A percentile compares a stretch with the other conserved stretches of the same genome.
These are phyloP conservation scores for Termitomyces sp. DNA, from an alignment of 1,284 basidiomycete species.

Conservation along the genomic window DNA sequence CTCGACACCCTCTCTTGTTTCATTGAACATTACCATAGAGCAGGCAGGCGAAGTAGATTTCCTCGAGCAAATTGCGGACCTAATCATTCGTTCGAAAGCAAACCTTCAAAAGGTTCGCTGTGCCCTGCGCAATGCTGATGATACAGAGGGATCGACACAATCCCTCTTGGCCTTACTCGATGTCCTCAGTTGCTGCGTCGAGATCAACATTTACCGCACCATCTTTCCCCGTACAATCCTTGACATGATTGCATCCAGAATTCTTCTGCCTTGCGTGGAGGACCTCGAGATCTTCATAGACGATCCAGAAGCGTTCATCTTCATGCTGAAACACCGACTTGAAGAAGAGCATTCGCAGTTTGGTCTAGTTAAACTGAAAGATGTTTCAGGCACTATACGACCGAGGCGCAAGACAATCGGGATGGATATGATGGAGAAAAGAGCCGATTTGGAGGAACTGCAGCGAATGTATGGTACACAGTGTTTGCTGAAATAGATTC, in stretches of 20 bases:
- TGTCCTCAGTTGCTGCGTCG: background rate
- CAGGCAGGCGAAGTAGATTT: background rate
- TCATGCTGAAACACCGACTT: background rate
- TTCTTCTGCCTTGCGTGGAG: background rate
- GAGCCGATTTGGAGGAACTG: too few relatives aligned
- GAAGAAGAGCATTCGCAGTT: background rate
- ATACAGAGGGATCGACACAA: background rate
- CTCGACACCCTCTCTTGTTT: background rate
- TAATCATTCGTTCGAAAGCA: background rate
- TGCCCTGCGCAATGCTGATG: too few relatives aligned
- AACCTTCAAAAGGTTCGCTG: background rate
- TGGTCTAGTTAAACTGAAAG: background rate
- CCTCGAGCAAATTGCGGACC: background rate
- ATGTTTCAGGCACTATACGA: background rate
- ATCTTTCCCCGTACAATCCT: background rate
- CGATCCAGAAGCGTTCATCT: background rate
- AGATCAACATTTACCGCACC: background rate
- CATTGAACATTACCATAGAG: background rate
- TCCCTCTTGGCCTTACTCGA: background rate
- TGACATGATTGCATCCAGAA: background rate
- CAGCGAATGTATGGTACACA: too few relatives aligned
- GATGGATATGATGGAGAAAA: too few relatives aligned
- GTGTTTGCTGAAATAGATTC: too few relatives aligned
- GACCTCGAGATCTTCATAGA: background rate
- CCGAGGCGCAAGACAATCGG: too few relatives aligned